Percentiles rank a stretch among this genome's conserved stretches.
Evolutionary conservation across 805 yeast species (phyloP).

Genomic region (Schizosaccharomyces cryophilus): DNA sequence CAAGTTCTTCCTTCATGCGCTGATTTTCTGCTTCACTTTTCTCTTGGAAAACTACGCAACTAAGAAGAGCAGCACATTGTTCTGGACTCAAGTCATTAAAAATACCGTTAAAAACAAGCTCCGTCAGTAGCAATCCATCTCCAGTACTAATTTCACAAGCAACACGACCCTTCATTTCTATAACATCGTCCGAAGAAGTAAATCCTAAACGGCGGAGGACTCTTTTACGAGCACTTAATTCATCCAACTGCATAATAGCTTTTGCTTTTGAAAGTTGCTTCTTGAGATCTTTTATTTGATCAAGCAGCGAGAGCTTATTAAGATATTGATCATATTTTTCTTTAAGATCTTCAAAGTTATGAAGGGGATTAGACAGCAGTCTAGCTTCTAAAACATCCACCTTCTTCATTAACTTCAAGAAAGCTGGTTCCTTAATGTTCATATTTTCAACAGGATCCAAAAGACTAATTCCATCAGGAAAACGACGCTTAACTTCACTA

Average conservation of each 20-base stretch:
- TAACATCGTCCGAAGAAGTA: constrained; percentile 64
- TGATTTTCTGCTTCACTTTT: constrained; percentile 65
- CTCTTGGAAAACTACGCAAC: constrained; percentile 94
- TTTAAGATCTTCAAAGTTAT: constrained; percentile 22
- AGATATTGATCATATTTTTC: constrained; percentile 42
- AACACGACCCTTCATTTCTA: constrained; percentile 88
- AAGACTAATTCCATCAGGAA: constrained; percentile 76
- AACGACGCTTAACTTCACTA: constrained; percentile 54
- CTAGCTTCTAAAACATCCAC: constrained; percentile 63
- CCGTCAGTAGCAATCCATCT: constrained; percentile 60
- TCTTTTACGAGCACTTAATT: constrained; percentile 73
- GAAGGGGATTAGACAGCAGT: constrained; percentile 43
- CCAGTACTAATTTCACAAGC: constrained; percentile 57
- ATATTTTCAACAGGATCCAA: constrained; percentile 78
- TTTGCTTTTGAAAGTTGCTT: constrained; percentile 58
- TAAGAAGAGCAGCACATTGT: constrained; percentile 73
- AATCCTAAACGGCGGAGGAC: constrained; percentile 82
- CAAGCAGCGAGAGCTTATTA: constrained; percentile 35
- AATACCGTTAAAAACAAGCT: constrained; percentile 81
- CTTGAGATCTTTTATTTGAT: constrained; percentile 32
- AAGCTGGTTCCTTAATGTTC: constrained; percentile 68
- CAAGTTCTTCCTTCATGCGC: constrained; percentile 60
- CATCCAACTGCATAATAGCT: constrained; percentile 82
- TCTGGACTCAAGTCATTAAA: constrained; percentile 71
- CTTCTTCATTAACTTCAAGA: constrained; percentile 34